A percentile compares a stretch with the other conserved stretches of the same genome.
Evolutionary conservation across 768 basidiomycete genomes (phyloP).

Genomic region (Chalciporus pseudorubinellus): DNA sequence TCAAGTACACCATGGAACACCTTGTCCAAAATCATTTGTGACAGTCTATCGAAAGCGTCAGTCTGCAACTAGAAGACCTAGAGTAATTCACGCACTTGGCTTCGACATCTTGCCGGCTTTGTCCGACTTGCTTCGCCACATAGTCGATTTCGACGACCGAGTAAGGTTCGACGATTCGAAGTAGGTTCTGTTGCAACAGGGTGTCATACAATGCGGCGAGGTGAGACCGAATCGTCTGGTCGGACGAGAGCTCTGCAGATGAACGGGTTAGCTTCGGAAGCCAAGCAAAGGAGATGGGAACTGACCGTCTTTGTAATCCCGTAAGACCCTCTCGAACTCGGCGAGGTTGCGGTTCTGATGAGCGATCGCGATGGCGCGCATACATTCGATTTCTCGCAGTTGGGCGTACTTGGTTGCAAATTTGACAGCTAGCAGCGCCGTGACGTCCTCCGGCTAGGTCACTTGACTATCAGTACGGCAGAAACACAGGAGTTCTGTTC

Average conservation of each 20-base stretch:
- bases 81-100: conserved; percentile 61
- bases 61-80: neutral
- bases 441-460: conserved; percentile 87
- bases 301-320: conserved; percentile 80
- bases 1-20: conserved; percentile 94
- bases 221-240: conserved; percentile 94
- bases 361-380: conserved; percentile 94
- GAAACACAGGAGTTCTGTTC: conserved; percentile 26
- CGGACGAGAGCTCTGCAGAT: conserved; percentile 81
- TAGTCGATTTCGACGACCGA: conserved; percentile 87
- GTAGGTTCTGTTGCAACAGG: conserved; percentile 90
- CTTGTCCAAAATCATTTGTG: conserved; percentile 98
- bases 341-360: conserved; percentile 87
- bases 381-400: conserved; percentile 86
- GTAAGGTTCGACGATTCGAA: conserved; percentile 96
- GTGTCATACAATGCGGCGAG: conserved; percentile 94
- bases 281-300: neutral
- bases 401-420: conserved; percentile 86
- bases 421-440: conserved; percentile 81
- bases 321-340: conserved; percentile 84
- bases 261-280: neutral
- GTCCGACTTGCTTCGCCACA: conserved; percentile 84
- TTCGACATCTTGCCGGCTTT: conserved; percentile 85
- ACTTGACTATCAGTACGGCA: neutral
- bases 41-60: conserved; percentile 53